phyloP scores from a whole-genome alignment of 2,329 filamentous ascomycete species.

The Alternaria novae-zelandiae region DNA sequence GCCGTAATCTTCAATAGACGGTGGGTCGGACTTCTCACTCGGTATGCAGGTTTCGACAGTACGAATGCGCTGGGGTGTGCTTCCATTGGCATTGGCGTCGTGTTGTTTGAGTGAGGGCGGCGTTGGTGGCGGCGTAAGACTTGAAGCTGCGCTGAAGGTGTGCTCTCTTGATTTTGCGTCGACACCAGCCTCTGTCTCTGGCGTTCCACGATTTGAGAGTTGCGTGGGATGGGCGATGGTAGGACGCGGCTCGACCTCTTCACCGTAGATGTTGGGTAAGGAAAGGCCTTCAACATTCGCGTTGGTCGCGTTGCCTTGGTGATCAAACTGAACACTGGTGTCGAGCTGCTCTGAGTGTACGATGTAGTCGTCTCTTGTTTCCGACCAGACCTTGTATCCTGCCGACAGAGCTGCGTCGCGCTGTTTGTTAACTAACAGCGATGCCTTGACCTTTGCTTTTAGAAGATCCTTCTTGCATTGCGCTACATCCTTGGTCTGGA shows the following conservation, averaged over 20 bases:
- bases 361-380: slow-evolving; percentile 12
- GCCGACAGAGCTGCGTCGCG: slow-evolving; percentile 5
- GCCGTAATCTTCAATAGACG: neutral
- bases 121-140: neutral
- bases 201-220: neutral
- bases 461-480: slow-evolving; percentile 6
- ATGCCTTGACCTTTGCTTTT: slow-evolving; percentile 22
- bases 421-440: slow-evolving; percentile 12
- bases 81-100: no score
- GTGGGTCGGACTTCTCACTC: neutral
- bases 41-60: neutral
- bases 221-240: no score
- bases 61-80: neutral
- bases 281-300: neutral
- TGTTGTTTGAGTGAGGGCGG: neutral
- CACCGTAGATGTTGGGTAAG: slow-evolving; percentile 19
- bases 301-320: slow-evolving; percentile 3
- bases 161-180: neutral
- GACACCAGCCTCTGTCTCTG: neutral
- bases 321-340: slow-evolving; percentile 7
- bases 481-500: slow-evolving; percentile 17
- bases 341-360: slow-evolving; percentile 22
- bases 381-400: slow-evolving; percentile 15
- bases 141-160: neutral
- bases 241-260: neutral